Conservation (phyloP, 2,329 filamentous ascomycete genomes). For the Trichoderma aggressivum region DNA sequence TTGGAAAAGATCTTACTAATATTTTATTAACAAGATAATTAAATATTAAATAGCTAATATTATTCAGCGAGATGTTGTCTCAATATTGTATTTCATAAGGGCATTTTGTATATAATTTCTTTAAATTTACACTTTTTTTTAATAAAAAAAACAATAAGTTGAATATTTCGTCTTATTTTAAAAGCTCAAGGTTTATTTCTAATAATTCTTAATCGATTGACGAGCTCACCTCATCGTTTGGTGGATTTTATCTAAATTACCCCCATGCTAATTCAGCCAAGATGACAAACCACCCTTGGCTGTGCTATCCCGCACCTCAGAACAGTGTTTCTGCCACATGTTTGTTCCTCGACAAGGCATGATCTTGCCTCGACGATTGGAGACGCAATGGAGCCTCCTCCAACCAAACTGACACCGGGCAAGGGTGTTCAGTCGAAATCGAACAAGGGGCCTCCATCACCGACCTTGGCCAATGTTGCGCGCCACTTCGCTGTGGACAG, state of each 20-base stretch:
- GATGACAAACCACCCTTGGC: not conserved
- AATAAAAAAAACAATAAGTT: too few relatives aligned
- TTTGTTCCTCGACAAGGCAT: not conserved
- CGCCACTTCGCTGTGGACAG: slow-evolving; percentile 1
- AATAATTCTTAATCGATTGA: not conserved
- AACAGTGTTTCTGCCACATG: not conserved
- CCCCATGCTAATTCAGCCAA: not conserved
- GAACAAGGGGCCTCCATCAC: not conserved
- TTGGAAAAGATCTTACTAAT: not conserved
- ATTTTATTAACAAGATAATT: not conserved
- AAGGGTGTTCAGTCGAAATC: slow-evolving; percentile 4
- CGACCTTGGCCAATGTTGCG: not conserved
- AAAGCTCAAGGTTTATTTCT: not conserved
- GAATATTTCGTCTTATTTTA: not conserved
- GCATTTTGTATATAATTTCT: not conserved
- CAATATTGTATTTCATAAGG: not conserved
- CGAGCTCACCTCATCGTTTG: not conserved
- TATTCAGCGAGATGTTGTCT: not conserved
- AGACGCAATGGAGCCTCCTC: slow-evolving; percentile 8
- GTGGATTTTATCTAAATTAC: not conserved
- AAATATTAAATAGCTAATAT: not conserved
- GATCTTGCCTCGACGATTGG: not conserved
- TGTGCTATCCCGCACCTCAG: not conserved
- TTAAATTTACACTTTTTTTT: too few relatives aligned
- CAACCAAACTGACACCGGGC: slow-evolving; percentile 1